Base-by-base conservation (phyloP, 495 filamentous ascomycete species). In the Aspergillus affinis region DNA sequence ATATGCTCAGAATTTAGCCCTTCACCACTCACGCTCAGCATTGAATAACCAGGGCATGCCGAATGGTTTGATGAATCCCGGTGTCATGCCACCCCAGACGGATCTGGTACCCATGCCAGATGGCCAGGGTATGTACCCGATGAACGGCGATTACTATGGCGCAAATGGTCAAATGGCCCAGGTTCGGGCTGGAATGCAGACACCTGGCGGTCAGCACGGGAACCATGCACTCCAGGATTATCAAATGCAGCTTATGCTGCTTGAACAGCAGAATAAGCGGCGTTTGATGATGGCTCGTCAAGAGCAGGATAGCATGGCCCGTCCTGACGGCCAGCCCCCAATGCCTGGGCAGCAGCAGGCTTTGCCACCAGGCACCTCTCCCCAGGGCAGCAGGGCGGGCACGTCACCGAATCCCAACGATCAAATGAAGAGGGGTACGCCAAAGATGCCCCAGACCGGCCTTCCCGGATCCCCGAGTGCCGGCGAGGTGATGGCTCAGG, bases 251-350 rank as follows among this genome's bases (percentile, higher is more conserved):
- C 80, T 98, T 69, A 97, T 98, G 94, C 74, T 98, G 56, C 86
- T 98, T 46, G 94, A 98, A 74, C 94, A 98, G 76, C 94, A 98
- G 73, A 98, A 98, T 67, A 98, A 98, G 83, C 94, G 93, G 69
- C 82, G 94, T 21, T 78, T 98, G 67, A 88, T 97, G 83, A 95
- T 97, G 93, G 94, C 94, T 59, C 88, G 94, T 48, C 91, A 96
- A 75, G 94, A 98, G 73, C 93, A 97, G 76, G 92, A 97, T 64
- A 89, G 77, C 62, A 86, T 90, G 73, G 77, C 80, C 47, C 82
- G 86, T 26, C 69, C 77, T 63, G 86, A 86, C 57, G 84, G 84
- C 58, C 80, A 83, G 58, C 78, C 82, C 54, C 81, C 78, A 30
- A 82, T 83, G 54, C 83, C 82, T 54, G 88, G 84, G 60, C 80